Evolutionary conservation across 305 asterid species (phyloP).

Genomic region (Fraxinus paxiana): DNA sequence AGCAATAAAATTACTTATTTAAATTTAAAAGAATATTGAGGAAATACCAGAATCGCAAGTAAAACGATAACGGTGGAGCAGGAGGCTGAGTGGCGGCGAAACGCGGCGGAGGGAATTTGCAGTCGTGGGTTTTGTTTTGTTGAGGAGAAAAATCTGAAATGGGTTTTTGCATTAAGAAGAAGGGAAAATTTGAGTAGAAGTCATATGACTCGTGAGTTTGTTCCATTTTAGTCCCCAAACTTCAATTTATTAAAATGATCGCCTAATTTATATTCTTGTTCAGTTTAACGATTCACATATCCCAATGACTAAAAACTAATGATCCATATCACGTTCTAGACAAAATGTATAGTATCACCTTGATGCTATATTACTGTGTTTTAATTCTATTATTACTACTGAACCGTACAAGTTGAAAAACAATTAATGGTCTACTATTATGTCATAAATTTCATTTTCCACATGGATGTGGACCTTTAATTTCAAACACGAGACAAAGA

Average conservation of each 20-base stretch:
- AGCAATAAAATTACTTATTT: neutral
- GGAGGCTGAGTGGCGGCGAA: neutral
- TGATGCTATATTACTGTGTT: neutral
- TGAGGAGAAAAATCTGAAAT: neutral
- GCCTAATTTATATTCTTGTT: neutral
- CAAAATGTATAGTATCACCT: neutral
- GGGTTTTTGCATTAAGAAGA: neutral
- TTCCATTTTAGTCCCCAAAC: neutral
- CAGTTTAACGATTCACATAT: neutral
- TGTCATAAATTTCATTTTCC: neutral
- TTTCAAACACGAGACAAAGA: neutral
- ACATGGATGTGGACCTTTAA: neutral
- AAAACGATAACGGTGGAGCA: neutral
- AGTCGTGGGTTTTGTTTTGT: neutral
- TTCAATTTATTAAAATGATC: neutral
- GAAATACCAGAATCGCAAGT: neutral
- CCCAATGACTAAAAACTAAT: neutral
- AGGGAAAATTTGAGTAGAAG: neutral
- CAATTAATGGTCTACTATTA: neutral
- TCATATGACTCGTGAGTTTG: neutral
- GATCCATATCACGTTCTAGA: neutral
- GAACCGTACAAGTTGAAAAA: neutral
- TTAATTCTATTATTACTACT: neutral
- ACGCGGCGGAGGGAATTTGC: neutral
- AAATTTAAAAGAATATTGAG: neutral